Conservation (phyloP, 306 rosid species). For the Oxytropis ochrocephala region DNA sequence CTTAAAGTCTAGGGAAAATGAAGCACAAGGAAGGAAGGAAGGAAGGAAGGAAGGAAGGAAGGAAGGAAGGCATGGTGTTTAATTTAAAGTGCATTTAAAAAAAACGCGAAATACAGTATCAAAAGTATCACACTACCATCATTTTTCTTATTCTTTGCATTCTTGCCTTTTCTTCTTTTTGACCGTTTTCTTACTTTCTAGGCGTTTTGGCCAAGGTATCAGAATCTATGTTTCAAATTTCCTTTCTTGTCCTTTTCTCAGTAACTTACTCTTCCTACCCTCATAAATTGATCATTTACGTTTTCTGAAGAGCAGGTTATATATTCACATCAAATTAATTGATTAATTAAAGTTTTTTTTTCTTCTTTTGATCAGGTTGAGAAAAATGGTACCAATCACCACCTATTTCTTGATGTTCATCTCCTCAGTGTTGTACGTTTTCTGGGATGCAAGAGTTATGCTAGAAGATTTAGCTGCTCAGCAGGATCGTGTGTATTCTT, state of each 20-base stretch:
- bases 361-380: too few species aligned
- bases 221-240: not conserved
- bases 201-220: not conserved
- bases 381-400: slow-evolving; percentile 27
- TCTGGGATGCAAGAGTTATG: slow-evolving; percentile 2
- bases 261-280: not conserved
- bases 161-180: not conserved
- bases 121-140: not conserved
- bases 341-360: not conserved
- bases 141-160: too few species aligned
- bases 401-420: slow-evolving; percentile 12
- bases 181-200: not conserved
- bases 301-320: not conserved
- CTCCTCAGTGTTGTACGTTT: slow-evolving; percentile 20
- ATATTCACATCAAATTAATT: not conserved
- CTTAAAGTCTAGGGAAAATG: not conserved
- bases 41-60: too few species aligned
- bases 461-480: not conserved
- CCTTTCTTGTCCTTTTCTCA: not conserved
- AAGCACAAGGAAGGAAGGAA: too few species aligned
- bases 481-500: not conserved
- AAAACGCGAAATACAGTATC: not conserved
- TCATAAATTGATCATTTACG: not conserved
- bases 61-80: too few species aligned
- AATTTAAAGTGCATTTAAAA: not conserved